Evolutionary conservation across 371 early-diverging fungal species (phyloP).

Genomic region (Haplosporangium sp.): DNA sequence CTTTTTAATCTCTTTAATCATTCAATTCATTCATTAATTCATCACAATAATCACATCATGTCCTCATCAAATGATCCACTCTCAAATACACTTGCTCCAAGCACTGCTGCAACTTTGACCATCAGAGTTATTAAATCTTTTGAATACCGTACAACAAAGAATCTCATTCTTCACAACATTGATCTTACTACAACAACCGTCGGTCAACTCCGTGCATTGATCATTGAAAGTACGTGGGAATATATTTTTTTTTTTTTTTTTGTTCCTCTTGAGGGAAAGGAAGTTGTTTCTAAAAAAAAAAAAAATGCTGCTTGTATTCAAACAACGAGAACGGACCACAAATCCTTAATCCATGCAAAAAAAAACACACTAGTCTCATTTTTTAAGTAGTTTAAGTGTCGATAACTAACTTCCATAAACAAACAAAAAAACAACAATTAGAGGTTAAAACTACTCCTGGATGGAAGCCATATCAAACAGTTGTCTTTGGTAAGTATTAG

Average conservation of each 20-base stretch:
- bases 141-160: slow-evolving; percentile 90
- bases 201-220: slow-evolving; percentile 73
- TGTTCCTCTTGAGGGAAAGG: no score
- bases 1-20: background rate
- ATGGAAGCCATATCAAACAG: slow-evolving; percentile 80
- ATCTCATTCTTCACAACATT: slow-evolving; percentile 80
- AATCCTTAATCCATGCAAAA: no score
- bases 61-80: slow-evolving; percentile 45
- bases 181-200: slow-evolving; percentile 78
- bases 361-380: no score
- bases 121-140: slow-evolving; percentile 91
- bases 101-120: slow-evolving; percentile 77
- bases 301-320: no score
- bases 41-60: background rate
- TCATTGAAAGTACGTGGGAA: slow-evolving; percentile 77
- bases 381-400: no score
- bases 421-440: slow-evolving; percentile 26
- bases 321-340: no score
- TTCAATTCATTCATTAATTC: background rate
- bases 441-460: slow-evolving; percentile 74
- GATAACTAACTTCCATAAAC: background rate
- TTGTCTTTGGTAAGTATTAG: slow-evolving; percentile 66
- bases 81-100: slow-evolving; percentile 67
- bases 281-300: no score
- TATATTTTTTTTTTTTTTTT: no score